Evolutionary conservation across 2,329 filamentous ascomycete genomes (phyloP), one percentile per base, ranked within the genome.

Genomic region (Colletotrichum paranaense): DNA sequence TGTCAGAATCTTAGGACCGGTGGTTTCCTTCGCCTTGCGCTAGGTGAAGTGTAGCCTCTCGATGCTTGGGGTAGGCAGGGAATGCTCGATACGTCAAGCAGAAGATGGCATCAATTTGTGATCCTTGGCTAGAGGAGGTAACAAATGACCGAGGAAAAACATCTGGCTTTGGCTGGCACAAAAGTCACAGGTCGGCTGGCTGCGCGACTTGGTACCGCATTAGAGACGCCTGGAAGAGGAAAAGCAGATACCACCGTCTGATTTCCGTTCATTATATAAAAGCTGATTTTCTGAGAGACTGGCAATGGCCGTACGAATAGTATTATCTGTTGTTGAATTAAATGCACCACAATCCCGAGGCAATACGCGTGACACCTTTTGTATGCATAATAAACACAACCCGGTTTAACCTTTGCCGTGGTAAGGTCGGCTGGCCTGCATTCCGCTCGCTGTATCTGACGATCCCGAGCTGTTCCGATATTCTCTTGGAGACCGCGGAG

Each of bases 191-290:
- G 53, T 30, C 55, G 26, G 19, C 26, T 28, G 59, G 66, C 46
- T 22, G 24, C 19, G 59, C 46, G 67, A 65, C 67, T 65, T 59
- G 70, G 55, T 55, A 64, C 67, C 56, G 55, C 67, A 65, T 62
- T 69, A 73, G 70, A 73, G 70, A 73, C 67, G 60, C 30, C 49
- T 70, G 67, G 67, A 49, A 65, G 28, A 60, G 67, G 56, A 73
- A 73, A 70, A 70, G 70, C 70, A 70, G 55, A 70, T 73, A 73
- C 67, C 60, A 65, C 60, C 70, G 46, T 65, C 67, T 65, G 65
- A 69, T 70, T 52, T 65, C 52, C 55, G 32, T 70, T 22, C 69
- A n/a, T 55, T 70, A 64, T 70, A 73, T 24, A 70, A 60, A 66
- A 66, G 32, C 35, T 26, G 16, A 46, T 56, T 56, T 57, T 22